Evolutionary conservation across 768 basidiomycete genomes (phyloP).

Genomic region (Podaxis rugospora): DNA sequence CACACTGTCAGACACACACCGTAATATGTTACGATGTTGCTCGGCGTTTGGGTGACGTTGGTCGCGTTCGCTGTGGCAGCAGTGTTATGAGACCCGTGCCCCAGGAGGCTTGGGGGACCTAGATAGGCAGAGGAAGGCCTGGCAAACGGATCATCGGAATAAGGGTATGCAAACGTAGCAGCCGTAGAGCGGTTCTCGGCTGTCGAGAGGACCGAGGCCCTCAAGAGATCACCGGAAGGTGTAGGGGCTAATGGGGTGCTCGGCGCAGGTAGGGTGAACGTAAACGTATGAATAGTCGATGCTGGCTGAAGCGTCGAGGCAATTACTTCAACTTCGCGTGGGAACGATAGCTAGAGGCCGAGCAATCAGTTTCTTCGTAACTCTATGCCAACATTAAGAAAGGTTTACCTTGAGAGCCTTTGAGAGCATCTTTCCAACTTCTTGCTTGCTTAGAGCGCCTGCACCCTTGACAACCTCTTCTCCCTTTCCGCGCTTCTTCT

Average conservation of each 20-base stretch:
- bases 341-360: conserved; percentile 70
- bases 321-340: conserved; percentile 90
- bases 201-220: conserved; percentile 67
- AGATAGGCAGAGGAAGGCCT: conserved; percentile 79
- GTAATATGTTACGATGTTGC: conserved; percentile 69
- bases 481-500: conserved; percentile 61
- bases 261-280: conserved; percentile 78
- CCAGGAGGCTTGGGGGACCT: conserved; percentile 67
- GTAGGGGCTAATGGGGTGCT: conserved; percentile 74
- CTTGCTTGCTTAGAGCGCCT: conserved; percentile 78
- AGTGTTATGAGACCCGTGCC: conserved; percentile 34
- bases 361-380: conserved; percentile 9
- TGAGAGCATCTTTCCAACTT: conserved; percentile 86
- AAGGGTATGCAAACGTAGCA: conserved; percentile 70
- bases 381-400: conserved; percentile 5
- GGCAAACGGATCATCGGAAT: conserved; percentile 72
- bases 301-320: conserved; percentile 93
- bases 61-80: conserved; percentile 27
- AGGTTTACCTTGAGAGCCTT: conserved; percentile 78
- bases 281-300: conserved; percentile 89
- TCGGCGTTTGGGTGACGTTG: conserved; percentile 27
- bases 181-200: conserved; percentile 63
- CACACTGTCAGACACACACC: conserved; percentile 93
- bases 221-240: conserved; percentile 65
- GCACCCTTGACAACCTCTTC: conserved; percentile 71